phyloP scores from a whole-genome alignment of 2,329 filamentous ascomycete genomes.

The Stemphylium vesicarium region DNA sequence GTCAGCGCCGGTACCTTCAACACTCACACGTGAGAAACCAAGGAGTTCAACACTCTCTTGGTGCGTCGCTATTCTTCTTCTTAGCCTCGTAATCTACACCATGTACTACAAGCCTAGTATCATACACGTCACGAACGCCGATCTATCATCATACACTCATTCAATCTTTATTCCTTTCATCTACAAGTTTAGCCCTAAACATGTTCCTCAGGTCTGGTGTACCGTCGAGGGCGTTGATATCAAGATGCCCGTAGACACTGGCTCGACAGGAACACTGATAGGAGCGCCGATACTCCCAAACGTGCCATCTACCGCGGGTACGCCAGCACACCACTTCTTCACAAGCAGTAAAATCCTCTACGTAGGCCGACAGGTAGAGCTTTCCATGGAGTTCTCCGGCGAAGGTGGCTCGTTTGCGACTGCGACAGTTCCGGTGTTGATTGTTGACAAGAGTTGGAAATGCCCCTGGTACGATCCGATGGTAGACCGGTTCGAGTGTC shows the following conservation, averaged over 20 bases:
- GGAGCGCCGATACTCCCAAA: constrained; percentile 42
- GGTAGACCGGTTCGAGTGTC: constrained; percentile 39
- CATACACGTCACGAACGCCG: constrained; percentile 16
- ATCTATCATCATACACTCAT: constrained; percentile 24
- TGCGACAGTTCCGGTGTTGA: constrained; percentile 36
- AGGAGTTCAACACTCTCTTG: constrained; percentile 32
- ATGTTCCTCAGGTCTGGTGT: constrained; percentile 35
- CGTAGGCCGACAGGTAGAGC: constrained; percentile 37
- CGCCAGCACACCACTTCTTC: constrained; percentile 41
- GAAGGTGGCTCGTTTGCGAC: constrained; percentile 25
- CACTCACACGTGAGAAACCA: constrained; percentile 6
- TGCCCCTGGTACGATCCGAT: constrained; percentile 45
- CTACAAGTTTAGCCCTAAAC: constrained; percentile 33
- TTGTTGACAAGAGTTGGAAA: constrained; percentile 43
- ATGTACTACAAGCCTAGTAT: constrained; percentile 6
- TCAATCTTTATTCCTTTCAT: constrained; percentile 45
- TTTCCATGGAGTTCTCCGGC: constrained; percentile 38
- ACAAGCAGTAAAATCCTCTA: constrained; percentile 46
- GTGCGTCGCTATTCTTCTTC: constrained; percentile 13
- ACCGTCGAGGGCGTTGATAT: constrained; percentile 37
- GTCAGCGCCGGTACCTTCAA: constrained; percentile 23
- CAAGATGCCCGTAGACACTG: constrained; percentile 45
- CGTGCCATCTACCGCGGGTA: constrained; percentile 30
- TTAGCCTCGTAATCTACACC: constrained; percentile 14
- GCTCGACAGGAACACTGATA: constrained; percentile 43